Percentiles rank a stretch among this genome's conserved stretches.
Evolutionary conservation across 257 asterid species (phyloP).

Genomic region (Ehretia macrophylla): DNA sequence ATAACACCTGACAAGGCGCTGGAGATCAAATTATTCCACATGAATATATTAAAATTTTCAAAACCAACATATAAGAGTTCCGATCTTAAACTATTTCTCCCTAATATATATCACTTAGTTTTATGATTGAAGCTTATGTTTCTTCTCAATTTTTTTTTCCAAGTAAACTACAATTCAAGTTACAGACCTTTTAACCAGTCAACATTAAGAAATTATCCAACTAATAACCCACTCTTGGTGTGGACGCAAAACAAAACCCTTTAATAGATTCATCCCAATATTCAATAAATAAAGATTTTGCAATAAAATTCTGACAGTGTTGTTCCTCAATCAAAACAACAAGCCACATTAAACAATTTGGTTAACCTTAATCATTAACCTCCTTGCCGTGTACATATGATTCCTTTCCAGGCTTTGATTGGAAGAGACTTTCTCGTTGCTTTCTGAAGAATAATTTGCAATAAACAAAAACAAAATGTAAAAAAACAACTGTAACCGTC

Average conservation of each 20-base stretch:
- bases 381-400: conserved; percentile 29
- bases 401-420: conserved; percentile 35
- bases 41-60: too few species aligned
- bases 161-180: conserved; percentile 3
- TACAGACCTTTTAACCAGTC: not conserved
- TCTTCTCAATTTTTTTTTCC: too few species aligned
- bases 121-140: too few species aligned
- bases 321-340: conserved; percentile 30
- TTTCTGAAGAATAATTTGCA: conserved; percentile 19
- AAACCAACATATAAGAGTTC: too few species aligned
- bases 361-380: conserved; percentile 30
- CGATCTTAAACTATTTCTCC: too few species aligned
- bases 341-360: conserved; percentile 5
- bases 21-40: too few species aligned
- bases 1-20: too few species aligned
- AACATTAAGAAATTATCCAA: not conserved
- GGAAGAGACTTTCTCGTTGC: conserved; percentile 24
- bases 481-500: conserved; percentile 24
- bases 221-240: conserved; percentile 11
- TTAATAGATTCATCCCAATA: conserved; percentile 8
- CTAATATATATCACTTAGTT: too few species aligned
- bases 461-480: conserved; percentile 22
- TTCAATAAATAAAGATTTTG: conserved; percentile 21
- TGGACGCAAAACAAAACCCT: conserved; percentile 15
- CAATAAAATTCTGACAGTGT: conserved; percentile 32